phyloP scores from a whole-genome alignment of 1,284 basidiomycete species.

The Sanguinoderma infundibulare region DNA sequence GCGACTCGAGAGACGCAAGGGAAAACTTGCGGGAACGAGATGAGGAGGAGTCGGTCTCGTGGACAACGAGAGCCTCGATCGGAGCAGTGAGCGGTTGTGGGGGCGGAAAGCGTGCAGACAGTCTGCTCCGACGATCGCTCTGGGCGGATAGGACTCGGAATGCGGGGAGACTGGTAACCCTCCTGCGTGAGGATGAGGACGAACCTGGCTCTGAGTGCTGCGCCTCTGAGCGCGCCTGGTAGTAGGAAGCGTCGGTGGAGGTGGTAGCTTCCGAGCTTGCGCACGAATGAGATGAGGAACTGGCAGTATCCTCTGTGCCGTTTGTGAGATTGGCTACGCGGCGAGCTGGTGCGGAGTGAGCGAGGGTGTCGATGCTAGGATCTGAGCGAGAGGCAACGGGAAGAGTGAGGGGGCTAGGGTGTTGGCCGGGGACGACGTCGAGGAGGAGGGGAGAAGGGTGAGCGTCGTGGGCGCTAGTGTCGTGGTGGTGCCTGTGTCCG shows the following conservation, averaged over 20 bases:
- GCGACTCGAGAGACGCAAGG: slow-evolving; percentile 13
- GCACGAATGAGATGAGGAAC: slow-evolving; percentile 5
- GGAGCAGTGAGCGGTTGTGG: slow-evolving; percentile 16
- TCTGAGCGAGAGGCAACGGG: slow-evolving; percentile 9
- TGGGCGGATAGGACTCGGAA: background rate
- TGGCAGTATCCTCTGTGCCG: slow-evolving; percentile 15
- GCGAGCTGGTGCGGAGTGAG: slow-evolving; percentile 7
- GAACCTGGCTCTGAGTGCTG: slow-evolving; percentile 13
- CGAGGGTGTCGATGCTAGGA: slow-evolving; percentile 16
- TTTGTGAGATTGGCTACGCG: slow-evolving; percentile 16
- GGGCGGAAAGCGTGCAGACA: slow-evolving; percentile 13
- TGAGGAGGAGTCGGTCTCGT: background rate
- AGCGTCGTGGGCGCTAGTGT: background rate
- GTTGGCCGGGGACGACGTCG: slow-evolving; percentile 10
- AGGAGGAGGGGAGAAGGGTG: slow-evolving; percentile 7
- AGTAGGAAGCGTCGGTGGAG: slow-evolving; percentile 5
- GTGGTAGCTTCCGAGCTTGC: background rate
- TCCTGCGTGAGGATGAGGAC: slow-evolving; percentile 7
- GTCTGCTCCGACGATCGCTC: background rate
- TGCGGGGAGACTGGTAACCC: background rate
- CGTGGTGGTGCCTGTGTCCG: slow-evolving; percentile 14
- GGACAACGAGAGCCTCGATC: slow-evolving; percentile 11
- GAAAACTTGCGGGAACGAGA: slow-evolving; percentile 3
- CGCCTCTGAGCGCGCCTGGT: background rate
- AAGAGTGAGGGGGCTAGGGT: slow-evolving; percentile 14